A percentile compares a stretch with the other conserved stretches of the same genome.
Evolutionary conservation across 208 protist species (phyloP).

Genomic region (Acanthamoeba healyi): DNA sequence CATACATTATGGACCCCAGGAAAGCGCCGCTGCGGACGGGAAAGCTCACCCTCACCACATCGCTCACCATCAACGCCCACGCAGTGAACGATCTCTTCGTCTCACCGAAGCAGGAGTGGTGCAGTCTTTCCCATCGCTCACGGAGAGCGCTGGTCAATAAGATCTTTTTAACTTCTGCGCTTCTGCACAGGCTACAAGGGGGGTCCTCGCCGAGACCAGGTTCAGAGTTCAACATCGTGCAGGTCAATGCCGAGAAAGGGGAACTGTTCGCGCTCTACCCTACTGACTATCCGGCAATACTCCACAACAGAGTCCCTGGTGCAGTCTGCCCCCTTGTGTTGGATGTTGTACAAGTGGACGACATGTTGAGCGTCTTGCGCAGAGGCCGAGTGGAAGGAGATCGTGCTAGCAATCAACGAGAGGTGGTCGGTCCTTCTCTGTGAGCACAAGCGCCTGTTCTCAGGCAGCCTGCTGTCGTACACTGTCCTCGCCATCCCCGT

Average conservation of each 20-base stretch:
- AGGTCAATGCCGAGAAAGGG: background rate
- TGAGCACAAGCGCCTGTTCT: background rate
- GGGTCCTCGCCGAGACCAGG: background rate
- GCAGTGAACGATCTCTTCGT: background rate
- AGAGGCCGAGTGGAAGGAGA: background rate
- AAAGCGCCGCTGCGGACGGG: background rate
- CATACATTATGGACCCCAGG: background rate
- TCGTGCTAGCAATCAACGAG: background rate
- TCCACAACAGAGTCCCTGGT: background rate
- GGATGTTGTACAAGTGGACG: background rate
- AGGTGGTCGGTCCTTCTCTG: background rate
- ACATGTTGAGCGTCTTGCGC: too few species aligned
- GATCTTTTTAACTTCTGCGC: background rate
- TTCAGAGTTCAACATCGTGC: background rate
- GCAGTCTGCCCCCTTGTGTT: background rate
- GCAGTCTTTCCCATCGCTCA: too few species aligned
- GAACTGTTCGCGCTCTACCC: background rate
- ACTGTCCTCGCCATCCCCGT: background rate
- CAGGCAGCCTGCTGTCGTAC: constrained; percentile 3
- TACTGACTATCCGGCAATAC: background rate
- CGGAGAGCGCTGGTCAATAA: too few species aligned
- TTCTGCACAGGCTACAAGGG: background rate
- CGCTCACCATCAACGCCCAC: background rate
- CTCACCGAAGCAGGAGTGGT: background rate
- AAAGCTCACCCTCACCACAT: background rate